Percentiles rank a stretch among this genome's conserved stretches.
Evolutionary conservation across 164 flowering plant genomes (phyloP).

Genomic region (Cinnamomum micranthum): DNA sequence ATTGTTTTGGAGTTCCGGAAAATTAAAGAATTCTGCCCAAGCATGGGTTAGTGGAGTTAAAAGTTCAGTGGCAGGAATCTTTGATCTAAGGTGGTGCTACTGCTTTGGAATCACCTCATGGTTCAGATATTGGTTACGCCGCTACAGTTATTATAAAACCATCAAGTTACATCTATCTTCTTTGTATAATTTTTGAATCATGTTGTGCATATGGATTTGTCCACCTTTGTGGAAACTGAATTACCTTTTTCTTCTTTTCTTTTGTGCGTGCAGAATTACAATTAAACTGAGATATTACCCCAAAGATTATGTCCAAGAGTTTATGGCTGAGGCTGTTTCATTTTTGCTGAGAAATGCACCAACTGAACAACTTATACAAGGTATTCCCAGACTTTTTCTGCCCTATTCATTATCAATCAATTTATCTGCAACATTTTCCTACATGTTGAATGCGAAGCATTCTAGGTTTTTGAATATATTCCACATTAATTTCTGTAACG

Average conservation of each 20-base stretch:
- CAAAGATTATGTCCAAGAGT: constrained; percentile 73
- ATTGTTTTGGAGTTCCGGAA: no score
- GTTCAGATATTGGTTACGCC: not conserved
- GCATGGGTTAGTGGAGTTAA: no score
- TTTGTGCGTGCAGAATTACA: constrained; percentile 44
- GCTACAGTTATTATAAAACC: not conserved
- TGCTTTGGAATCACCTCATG: not conserved
- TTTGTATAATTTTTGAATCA: no score
- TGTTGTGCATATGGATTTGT: not conserved
- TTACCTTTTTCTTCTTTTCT: not conserved
- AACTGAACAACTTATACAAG: constrained; percentile 51
- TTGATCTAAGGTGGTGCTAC: not conserved
- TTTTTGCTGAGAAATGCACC: constrained; percentile 82
- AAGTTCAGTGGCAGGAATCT: not conserved
- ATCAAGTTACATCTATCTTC: not conserved
- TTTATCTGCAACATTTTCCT: not conserved
- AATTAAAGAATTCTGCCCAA: no score
- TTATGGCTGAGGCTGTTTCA: constrained; percentile 79
- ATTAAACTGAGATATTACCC: constrained; percentile 62
- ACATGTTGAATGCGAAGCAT: not conserved
- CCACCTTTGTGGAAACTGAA: not conserved
- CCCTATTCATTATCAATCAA: not conserved
- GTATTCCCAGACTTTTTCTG: constrained; percentile 27
- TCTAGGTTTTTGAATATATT: not conserved
- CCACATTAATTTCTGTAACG: not conserved